A percentile compares a stretch with the other conserved stretches of the same genome.
These are phyloP conservation scores for Pouteria campechiana DNA, from an alignment of 179 eudicot species.

Conservation along the genomic window DNA sequence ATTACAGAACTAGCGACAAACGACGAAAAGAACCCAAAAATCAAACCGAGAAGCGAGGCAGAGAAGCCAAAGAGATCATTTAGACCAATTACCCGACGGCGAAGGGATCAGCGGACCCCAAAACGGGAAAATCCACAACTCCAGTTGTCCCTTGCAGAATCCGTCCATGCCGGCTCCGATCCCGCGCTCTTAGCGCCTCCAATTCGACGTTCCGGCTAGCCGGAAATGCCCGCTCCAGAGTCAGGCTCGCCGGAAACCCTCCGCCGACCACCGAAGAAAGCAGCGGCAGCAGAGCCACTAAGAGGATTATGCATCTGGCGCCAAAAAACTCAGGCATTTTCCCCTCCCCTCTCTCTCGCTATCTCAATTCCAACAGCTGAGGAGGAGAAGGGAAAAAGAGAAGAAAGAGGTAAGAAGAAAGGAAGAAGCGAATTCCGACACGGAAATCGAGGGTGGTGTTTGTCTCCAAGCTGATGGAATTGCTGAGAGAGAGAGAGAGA, in stretches of 20 bases:
- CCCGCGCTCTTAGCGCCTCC: conserved; percentile 70
- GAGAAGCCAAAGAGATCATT: background rate
- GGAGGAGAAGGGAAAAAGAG: background rate
- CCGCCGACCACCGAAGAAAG: conserved; percentile 15
- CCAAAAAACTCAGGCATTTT: conserved; percentile 10
- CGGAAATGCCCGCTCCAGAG: conserved; percentile 66
- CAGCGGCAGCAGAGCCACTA: conserved; percentile 10
- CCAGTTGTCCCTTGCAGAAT: conserved; percentile 51
- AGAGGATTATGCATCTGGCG: conserved; percentile 8
- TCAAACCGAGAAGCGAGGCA: no score
- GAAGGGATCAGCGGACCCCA: conserved; percentile 74
- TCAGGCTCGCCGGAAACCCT: conserved; percentile 38
- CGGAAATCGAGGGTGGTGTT: background rate
- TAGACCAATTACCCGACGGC: conserved; percentile 63
- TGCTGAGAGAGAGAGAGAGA: background rate
- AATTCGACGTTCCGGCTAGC: conserved; percentile 45
- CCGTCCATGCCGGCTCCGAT: conserved; percentile 63
- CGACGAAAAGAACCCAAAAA: background rate
- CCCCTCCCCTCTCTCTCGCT: background rate
- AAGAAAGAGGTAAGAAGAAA: background rate
- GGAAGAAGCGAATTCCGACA: background rate
- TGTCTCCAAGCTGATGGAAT: background rate
- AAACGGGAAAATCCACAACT: conserved; percentile 72
- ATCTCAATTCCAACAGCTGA: background rate
- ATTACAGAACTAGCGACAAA: background rate